These are phyloP conservation scores for Berberis thunbergii DNA, from an alignment of 164 flowering plant species.

Conservation along the genomic window DNA sequence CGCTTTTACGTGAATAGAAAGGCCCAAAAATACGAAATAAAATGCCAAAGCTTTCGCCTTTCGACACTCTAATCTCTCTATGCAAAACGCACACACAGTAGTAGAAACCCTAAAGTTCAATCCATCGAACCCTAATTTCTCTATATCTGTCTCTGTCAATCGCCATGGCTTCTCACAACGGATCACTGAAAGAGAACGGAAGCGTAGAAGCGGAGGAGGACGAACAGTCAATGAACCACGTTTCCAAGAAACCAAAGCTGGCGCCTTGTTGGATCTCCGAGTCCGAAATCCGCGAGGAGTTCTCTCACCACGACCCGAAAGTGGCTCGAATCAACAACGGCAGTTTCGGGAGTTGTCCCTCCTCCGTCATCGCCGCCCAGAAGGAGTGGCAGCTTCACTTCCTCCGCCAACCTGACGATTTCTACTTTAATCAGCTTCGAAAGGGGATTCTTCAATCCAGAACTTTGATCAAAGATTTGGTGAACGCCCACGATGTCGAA, in stretches of 20 bases:
- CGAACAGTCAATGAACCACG: conserved; percentile 5
- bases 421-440: conserved; percentile 58
- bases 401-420: conserved; percentile 75
- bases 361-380: conserved; percentile 58
- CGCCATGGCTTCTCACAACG: too few relatives aligned
- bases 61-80: too few relatives aligned
- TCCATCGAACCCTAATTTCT: too few relatives aligned
- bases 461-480: conserved; percentile 33
- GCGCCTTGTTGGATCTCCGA: conserved; percentile 4
- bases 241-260: conserved; percentile 32
- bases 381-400: conserved; percentile 45
- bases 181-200: too few relatives aligned
- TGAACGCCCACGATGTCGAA: conserved; percentile 69
- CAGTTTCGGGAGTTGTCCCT: conserved; percentile 86
- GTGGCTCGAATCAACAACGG: conserved; percentile 91
- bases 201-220: too few relatives aligned
- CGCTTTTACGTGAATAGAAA: too few relatives aligned
- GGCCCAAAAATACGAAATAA: too few relatives aligned
- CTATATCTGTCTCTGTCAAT: too few relatives aligned
- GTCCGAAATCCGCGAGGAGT: conserved; percentile 36
- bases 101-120: too few relatives aligned
- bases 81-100: too few relatives aligned
- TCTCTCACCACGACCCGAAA: conserved; percentile 67
- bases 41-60: too few relatives aligned
- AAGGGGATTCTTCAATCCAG: conserved; percentile 46